Evolutionary conservation across 495 filamentous ascomycete genomes (phyloP).

Genomic region (Penicillium waksmanii): DNA sequence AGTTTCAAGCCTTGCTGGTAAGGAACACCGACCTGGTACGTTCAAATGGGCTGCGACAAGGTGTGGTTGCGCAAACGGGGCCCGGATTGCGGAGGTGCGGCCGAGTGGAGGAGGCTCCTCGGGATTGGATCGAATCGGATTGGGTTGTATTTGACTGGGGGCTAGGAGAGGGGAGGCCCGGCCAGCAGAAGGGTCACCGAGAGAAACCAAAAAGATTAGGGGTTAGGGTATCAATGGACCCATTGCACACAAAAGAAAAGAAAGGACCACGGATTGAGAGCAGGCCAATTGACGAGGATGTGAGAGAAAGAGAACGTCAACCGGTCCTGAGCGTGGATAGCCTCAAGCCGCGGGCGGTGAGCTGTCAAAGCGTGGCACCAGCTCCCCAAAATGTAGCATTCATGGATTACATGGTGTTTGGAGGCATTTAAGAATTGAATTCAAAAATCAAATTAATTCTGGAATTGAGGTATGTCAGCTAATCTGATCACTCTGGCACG

Average conservation of each 20-base stretch:
- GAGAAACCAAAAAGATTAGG: not conserved
- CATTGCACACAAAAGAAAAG: slow-evolving; percentile 20
- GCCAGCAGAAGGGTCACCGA: slow-evolving; percentile 17
- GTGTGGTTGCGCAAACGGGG: slow-evolving; percentile 17
- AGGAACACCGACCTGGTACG: not conserved
- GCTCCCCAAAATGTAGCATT: no score
- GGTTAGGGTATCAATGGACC: slow-evolving; percentile 15
- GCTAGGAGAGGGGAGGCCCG: slow-evolving; percentile 20
- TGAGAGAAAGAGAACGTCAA: not conserved
- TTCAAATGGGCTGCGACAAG: not conserved
- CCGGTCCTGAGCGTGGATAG: not conserved
- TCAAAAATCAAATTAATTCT: no score
- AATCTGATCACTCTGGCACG: no score
- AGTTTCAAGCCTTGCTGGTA: not conserved
- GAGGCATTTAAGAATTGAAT: no score
- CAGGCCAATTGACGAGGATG: slow-evolving; percentile 18
- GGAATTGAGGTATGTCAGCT: no score
- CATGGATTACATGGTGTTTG: no score
- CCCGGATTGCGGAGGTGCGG: slow-evolving; percentile 16
- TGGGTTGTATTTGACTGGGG: not conserved
- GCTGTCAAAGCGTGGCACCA: not conserved
- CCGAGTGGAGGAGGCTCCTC: slow-evolving; percentile 11
- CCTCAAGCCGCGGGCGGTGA: slow-evolving; percentile 9
- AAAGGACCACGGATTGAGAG: not conserved
- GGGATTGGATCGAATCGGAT: not conserved